Evolutionary conservation across 495 filamentous ascomycete species (phyloP).

Genomic region (Cladorrhinum samala): DNA sequence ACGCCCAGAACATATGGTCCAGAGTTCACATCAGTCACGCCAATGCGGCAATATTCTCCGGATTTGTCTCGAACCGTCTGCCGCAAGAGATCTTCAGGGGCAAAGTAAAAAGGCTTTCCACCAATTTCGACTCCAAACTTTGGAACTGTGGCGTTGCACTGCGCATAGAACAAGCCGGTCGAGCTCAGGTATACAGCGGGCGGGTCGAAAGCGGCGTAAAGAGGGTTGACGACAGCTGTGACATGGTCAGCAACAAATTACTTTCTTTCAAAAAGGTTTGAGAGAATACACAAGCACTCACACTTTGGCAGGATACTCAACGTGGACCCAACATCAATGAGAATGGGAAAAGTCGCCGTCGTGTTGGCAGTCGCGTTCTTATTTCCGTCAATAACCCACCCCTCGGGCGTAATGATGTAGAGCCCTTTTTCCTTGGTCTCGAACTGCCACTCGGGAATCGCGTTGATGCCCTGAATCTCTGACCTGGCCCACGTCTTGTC

Average conservation of each 20-base stretch:
- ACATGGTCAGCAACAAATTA: background rate
- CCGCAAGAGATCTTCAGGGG: constrained; percentile 49
- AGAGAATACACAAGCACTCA: background rate
- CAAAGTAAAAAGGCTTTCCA: constrained; percentile 44
- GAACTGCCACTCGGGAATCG: constrained; percentile 18
- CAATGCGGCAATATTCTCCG: constrained; percentile 37
- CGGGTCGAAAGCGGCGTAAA: constrained; percentile 48
- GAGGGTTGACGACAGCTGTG: constrained; percentile 34
- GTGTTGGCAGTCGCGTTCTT: constrained; percentile 11
- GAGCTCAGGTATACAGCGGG: constrained; percentile 39
- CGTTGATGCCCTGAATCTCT: constrained; percentile 21
- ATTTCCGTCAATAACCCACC: constrained; percentile 18
- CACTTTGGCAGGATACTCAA: constrained; percentile 32
- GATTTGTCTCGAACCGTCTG: constrained; percentile 33
- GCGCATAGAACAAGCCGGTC: constrained; percentile 42
- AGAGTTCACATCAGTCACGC: constrained; percentile 33
- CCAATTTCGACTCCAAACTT: constrained; percentile 48
- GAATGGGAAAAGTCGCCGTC: constrained; percentile 29
- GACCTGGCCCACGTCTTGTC: constrained; percentile 27
- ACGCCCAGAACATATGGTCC: constrained; percentile 51
- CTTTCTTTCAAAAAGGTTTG: background rate
- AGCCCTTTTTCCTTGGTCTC: constrained; percentile 23
- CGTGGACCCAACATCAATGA: constrained; percentile 38
- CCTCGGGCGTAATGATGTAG: constrained; percentile 28
- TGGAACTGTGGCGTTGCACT: constrained; percentile 51